Conservation (phyloP, 352 stramenopile genomes). For the Phytophthora europaea region DNA sequence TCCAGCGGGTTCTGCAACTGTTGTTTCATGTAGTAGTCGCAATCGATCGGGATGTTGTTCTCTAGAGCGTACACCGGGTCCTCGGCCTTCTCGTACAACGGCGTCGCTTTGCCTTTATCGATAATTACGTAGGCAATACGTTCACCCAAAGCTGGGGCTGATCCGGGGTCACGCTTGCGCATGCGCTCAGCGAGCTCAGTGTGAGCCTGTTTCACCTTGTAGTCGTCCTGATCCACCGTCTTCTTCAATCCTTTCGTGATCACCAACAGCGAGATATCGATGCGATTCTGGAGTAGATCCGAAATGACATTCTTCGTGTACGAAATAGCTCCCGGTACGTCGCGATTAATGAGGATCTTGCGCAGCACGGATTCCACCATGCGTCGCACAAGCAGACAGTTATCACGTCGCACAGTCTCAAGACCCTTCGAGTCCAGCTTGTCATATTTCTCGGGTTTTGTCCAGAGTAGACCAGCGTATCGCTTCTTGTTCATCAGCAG, state of each 20-base stretch:
- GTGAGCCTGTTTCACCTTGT: conserved; percentile 99
- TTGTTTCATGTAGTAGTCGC: conserved; percentile 99
- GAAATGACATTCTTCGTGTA: conserved; percentile 99
- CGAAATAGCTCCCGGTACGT: conserved; percentile 96
- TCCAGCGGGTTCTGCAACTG: conserved; percentile 98
- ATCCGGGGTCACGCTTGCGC: conserved; percentile 98
- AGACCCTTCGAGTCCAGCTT: conserved; percentile 99
- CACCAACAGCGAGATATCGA: conserved; percentile 99
- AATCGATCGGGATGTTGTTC: conserved; percentile 99
- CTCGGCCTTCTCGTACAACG: conserved; percentile 98
- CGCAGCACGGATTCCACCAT: conserved; percentile 98
- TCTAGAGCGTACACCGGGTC: conserved; percentile 99
- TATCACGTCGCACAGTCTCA: conserved; percentile 99
- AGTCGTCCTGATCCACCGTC: conserved; percentile 98
- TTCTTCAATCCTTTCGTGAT: conserved; percentile 99
- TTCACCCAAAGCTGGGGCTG: conserved; percentile 98
- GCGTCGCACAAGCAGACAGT: conserved; percentile 98
- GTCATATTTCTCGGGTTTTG: conserved; percentile 97
- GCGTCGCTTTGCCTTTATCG: conserved; percentile 95
- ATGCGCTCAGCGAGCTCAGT: conserved; percentile 99
- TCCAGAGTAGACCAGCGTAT: conserved; percentile 86
- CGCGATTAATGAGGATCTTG: conserved; percentile 99
- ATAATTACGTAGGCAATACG: conserved; percentile 99
- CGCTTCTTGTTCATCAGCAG: conserved; percentile 99
- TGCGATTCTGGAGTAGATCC: conserved; percentile 99